Percentiles rank a stretch among this genome's conserved stretches.
These are phyloP conservation scores for Endotrypanum monterogeii DNA, from an alignment of 208 protist species.

Conservation along the genomic window DNA sequence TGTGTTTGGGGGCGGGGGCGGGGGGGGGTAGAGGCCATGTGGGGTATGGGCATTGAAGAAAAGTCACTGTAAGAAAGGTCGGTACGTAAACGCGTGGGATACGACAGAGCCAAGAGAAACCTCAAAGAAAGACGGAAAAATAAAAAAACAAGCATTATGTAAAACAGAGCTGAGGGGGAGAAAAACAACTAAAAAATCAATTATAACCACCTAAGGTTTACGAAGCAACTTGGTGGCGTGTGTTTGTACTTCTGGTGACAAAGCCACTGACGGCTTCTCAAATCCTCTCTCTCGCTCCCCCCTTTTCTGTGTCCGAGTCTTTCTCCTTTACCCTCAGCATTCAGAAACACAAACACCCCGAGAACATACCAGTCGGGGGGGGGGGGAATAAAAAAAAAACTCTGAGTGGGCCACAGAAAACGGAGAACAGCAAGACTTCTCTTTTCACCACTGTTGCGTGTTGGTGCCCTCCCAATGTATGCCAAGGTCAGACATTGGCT, in stretches of 20 bases:
- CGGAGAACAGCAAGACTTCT: not conserved
- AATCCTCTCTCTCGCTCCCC: not conserved
- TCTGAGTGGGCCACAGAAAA: slow-evolving; percentile 12
- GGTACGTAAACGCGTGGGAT: not conserved
- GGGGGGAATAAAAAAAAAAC: slow-evolving; percentile 5
- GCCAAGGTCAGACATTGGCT: not conserved
- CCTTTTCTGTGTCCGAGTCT: too few species aligned
- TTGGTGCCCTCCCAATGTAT: not conserved
- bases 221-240: slow-evolving; percentile 1
- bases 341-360: too few species aligned
- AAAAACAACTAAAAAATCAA: slow-evolving; percentile 10
- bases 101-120: slow-evolving; percentile 11
- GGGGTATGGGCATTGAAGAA: not conserved
- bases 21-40: not conserved
- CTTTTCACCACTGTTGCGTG: not conserved
- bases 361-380: not conserved
- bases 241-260: not conserved
- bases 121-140: not conserved
- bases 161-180: slow-evolving; percentile 16
- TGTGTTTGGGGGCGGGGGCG: not conserved
- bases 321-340: too few species aligned
- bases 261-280: not conserved
- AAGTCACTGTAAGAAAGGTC: not conserved
- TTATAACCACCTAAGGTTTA: not conserved
- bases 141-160: not conserved